Conservation (phyloP, 2,329 filamentous ascomycete genomes). For the Exophiala oligosperma region DNA sequence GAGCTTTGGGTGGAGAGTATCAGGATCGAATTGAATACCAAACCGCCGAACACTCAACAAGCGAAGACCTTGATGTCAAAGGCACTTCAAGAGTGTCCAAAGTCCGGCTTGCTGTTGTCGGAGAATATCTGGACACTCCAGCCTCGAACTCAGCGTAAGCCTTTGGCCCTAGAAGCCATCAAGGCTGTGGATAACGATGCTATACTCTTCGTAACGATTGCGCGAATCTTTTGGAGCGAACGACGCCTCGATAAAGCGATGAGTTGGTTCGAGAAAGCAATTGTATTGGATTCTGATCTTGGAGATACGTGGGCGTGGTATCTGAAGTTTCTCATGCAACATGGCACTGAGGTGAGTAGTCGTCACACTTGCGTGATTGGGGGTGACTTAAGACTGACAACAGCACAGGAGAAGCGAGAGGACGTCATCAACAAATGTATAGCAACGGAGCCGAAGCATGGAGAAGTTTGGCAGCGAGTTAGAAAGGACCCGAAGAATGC, state of each 20-base stretch:
- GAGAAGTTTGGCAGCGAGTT: conserved; percentile 85
- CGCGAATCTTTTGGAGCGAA: conserved; percentile 94
- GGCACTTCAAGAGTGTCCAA: conserved; percentile 86
- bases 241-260: conserved; percentile 89
- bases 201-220: conserved; percentile 83
- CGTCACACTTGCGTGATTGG: neutral
- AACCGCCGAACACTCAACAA: conserved; percentile 67
- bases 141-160: conserved; percentile 85
- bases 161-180: conserved; percentile 87
- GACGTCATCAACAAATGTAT: conserved; percentile 82
- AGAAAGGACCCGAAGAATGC: conserved; percentile 85
- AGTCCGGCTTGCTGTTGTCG: conserved; percentile 83
- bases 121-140: conserved; percentile 97
- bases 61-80: conserved; percentile 92
- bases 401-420: conserved; percentile 70
- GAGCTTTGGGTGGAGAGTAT: conserved; percentile 93
- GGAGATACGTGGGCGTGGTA: conserved; percentile 99
- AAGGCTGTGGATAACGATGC: conserved; percentile 95
- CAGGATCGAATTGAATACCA: conserved; percentile 82
- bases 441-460: conserved; percentile 83
- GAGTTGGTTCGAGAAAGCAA: conserved; percentile 96
- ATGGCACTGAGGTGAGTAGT: conserved; percentile 71
- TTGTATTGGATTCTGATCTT: conserved; percentile 79
- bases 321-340: conserved; percentile 86
- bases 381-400: conserved; percentile 13